phyloP scores from a whole-genome alignment of 495 filamentous ascomycete species.

The Amniculicola lignicola region DNA sequence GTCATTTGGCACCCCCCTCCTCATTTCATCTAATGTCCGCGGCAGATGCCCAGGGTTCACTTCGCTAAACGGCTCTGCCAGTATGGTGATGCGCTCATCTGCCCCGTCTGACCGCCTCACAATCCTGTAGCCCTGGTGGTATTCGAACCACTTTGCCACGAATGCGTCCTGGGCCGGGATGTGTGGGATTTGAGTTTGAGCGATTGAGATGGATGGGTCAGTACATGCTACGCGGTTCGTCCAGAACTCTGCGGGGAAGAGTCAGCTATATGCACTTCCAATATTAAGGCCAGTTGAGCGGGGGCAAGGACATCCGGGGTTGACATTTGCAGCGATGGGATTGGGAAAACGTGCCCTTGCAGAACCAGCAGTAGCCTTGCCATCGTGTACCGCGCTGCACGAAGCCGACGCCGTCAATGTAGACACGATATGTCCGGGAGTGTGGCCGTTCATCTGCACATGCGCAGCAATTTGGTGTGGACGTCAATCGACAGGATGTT shows the following conservation, averaged over 20 bases:
- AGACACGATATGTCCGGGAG: constrained; percentile 39
- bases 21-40: constrained; percentile 41
- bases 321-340: neutral
- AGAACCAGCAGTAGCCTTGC: constrained; percentile 50
- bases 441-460: constrained; percentile 45
- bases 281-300: neutral
- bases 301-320: neutral
- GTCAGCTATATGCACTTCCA: constrained; percentile 18
- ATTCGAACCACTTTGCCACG: constrained; percentile 45
- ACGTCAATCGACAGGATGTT: constrained; percentile 45
- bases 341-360: constrained; percentile 36
- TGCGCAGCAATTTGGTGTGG: constrained; percentile 45
- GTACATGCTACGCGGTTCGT: constrained; percentile 38
- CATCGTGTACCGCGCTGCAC: constrained; percentile 44
- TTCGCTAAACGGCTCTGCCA: constrained; percentile 43
- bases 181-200: constrained; percentile 42
- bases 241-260: constrained; percentile 44
- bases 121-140: constrained; percentile 43
- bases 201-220: constrained; percentile 33
- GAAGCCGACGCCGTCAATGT: constrained; percentile 48
- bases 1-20: constrained; percentile 27
- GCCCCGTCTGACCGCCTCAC: constrained; percentile 38
- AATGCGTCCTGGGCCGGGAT: constrained; percentile 45
- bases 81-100: constrained; percentile 42
- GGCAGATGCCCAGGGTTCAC: constrained; percentile 45